Evolutionary conservation across 2,329 filamentous ascomycete species (phyloP), one percentile per base, ranked within the genome.

Genomic region (Chaetomiaceae sp.): DNA sequence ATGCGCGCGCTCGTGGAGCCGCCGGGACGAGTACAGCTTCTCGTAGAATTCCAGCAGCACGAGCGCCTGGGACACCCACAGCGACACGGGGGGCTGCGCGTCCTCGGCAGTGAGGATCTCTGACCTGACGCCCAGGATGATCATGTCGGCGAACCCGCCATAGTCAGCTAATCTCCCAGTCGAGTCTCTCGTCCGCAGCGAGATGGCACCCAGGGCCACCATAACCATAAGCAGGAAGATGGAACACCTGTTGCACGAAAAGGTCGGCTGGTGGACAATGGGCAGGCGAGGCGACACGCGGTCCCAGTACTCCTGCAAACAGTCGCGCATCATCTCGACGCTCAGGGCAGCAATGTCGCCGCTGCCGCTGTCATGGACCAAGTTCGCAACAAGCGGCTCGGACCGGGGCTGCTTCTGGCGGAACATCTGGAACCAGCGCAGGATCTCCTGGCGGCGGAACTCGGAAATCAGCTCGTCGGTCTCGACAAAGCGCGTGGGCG

Each of bases 1-100:
- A 57, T 95, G 88, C 0, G 88, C 86, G 54, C 89, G 76, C 63
- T 95, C 90, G 64, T 96, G 89, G 20, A 95, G 71, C 14, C 79
- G 77, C 34, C 88, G 76, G 1, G 87, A 89, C 2, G 86, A 88
- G 62, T 87, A 93, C 77, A 94, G 85, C 72, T 95, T 96, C 68
- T 96, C 89, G 58, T 91, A 95, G 4, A 90, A 79, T 62, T 96
- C 90, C 2, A 96, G 70, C 3, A 95, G 71, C 2, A 96, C 67
- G 36, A 95, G 68, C 0, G 88, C 83, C 61, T 95, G 89, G 53
- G 93, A 91, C 1, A 93, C 83, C 87, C 88, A 95, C 2, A 96
- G 68, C 56, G 86, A 86, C 0, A 88, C 88, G 0, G 89, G 88
- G 0, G 90, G 88, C 15, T 83, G 75, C 55, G 91, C 91, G 58